Evolutionary conservation across 2,329 filamentous ascomycete species (phyloP).

Genomic region (Amylocarpus encephaloides): DNA sequence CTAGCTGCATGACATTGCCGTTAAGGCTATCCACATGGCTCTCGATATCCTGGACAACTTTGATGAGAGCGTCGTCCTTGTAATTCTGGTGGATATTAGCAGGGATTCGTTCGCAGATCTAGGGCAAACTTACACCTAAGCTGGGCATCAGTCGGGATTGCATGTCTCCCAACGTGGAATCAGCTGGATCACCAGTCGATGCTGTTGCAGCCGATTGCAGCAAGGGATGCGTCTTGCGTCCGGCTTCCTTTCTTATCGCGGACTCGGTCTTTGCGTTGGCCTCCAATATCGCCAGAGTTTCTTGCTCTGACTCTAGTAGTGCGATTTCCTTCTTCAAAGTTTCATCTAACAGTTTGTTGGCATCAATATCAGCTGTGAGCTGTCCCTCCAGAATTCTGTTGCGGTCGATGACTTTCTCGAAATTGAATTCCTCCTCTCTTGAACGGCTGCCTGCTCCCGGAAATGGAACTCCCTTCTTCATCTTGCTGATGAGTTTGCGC

Average conservation of each 20-base stretch:
- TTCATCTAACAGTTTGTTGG: slow-evolving; percentile 51
- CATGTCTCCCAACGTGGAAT: slow-evolving; percentile 13
- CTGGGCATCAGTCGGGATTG: slow-evolving; percentile 3
- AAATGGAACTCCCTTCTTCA: slow-evolving; percentile 58
- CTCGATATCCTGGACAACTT: slow-evolving; percentile 23
- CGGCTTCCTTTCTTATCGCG: slow-evolving; percentile 42
- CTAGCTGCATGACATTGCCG: slow-evolving; percentile 29
- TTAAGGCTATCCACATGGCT: slow-evolving; percentile 31
- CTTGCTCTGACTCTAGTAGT: slow-evolving; percentile 51
- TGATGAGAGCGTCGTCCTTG: slow-evolving; percentile 25
- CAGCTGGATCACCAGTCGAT: slow-evolving; percentile 11
- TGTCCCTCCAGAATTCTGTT: slow-evolving; percentile 49
- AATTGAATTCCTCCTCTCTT: slow-evolving; percentile 56
- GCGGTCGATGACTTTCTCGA: slow-evolving; percentile 58
- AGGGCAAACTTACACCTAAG: slow-evolving; percentile 19
- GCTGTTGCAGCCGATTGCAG: slow-evolving; percentile 19
- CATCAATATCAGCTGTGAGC: slow-evolving; percentile 57
- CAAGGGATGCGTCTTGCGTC: slow-evolving; percentile 29
- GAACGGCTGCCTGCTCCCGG: slow-evolving; percentile 47
- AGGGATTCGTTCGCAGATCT: background rate
- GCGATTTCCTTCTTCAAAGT: slow-evolving; percentile 53
- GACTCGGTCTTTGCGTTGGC: slow-evolving; percentile 50
- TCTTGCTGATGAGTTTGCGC: slow-evolving; percentile 49
- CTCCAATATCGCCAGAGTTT: slow-evolving; percentile 44
- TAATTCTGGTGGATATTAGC: slow-evolving; percentile 21